These are phyloP conservation scores for Ulvella scutata DNA, from an alignment of 139 green algal genomes.

Conservation along the genomic window DNA sequence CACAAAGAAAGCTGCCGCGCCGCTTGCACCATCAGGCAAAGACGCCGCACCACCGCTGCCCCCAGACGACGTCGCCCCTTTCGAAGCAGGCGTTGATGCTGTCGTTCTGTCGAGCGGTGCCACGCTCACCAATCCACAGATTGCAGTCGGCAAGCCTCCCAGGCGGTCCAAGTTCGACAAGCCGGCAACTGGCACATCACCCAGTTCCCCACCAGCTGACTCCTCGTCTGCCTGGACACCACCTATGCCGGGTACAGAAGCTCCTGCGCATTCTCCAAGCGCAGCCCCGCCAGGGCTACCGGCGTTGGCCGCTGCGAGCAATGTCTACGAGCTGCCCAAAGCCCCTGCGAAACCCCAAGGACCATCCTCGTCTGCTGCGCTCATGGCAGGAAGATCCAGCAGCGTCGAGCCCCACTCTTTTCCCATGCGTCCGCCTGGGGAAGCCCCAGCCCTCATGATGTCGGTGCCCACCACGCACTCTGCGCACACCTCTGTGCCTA, in stretches of 20 bases:
- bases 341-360: not conserved
- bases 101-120: not conserved
- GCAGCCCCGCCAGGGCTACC: not conserved
- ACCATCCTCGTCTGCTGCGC: not conserved
- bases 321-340: not conserved
- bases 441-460: too few relatives aligned
- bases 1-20: not conserved
- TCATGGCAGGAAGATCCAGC: too few relatives aligned
- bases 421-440: too few relatives aligned
- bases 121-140: not conserved
- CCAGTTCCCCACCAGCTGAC: not conserved
- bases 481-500: too few relatives aligned
- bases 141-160: not conserved
- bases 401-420: too few relatives aligned
- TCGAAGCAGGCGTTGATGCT: not conserved
- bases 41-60: not conserved
- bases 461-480: too few relatives aligned
- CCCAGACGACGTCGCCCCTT: not conserved
- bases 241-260: too few relatives aligned
- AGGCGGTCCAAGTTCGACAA: constrained; percentile 1
- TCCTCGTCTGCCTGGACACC: not conserved
- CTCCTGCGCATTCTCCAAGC: not conserved
- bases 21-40: not conserved
- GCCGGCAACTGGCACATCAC: not conserved
- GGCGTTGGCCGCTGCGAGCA: not conserved